These are phyloP conservation scores for Geranium incanum DNA, from an alignment of 441 rosid genomes.

Conservation along the genomic window DNA sequence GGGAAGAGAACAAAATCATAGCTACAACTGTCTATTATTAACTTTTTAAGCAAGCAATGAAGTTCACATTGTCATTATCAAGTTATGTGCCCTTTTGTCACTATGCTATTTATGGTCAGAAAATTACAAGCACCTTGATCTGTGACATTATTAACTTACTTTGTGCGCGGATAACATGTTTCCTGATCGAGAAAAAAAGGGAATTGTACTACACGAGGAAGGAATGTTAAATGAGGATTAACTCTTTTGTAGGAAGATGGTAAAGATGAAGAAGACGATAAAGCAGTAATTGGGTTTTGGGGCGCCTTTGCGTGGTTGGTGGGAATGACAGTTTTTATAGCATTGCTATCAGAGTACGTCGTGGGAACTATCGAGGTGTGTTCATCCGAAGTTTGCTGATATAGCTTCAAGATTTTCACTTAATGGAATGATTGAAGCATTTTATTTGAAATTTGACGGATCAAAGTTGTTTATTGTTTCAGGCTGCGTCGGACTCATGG, in stretches of 20 bases:
- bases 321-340: slow-evolving; percentile 68
- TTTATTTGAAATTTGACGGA: too few species aligned
- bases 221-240: too few species aligned
- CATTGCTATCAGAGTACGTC: slow-evolving; percentile 70
- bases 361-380: slow-evolving; percentile 73
- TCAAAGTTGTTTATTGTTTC: not conserved
- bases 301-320: slow-evolving; percentile 71
- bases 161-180: too few species aligned
- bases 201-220: too few species aligned
- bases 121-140: too few species aligned
- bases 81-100: not conserved
- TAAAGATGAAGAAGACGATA: slow-evolving; percentile 42
- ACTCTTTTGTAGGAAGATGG: slow-evolving; percentile 31
- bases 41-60: not conserved
- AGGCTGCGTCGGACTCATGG: slow-evolving; percentile 67
- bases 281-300: slow-evolving; percentile 67
- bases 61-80: slow-evolving; percentile 5
- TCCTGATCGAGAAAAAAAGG: too few species aligned
- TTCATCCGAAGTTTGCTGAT: not conserved
- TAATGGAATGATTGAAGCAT: too few species aligned
- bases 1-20: too few species aligned
- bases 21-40: too few species aligned
- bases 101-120: too few species aligned
- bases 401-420: not conserved
- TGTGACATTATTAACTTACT: too few species aligned